Conservation (phyloP, 805 yeast species). For the Yarrowia phangngaensis region DNA sequence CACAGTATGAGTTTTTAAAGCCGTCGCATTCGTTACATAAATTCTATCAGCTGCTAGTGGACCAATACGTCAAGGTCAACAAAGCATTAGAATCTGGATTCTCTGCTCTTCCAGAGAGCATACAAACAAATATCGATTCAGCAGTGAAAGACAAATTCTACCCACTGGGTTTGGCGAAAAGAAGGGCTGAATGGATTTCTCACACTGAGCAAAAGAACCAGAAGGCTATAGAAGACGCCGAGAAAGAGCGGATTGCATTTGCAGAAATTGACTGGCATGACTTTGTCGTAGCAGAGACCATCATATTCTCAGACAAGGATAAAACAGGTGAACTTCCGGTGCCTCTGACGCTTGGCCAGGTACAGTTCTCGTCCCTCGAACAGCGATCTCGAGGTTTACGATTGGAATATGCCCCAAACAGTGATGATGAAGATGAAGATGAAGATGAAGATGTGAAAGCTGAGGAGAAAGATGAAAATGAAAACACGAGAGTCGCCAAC, state of each 20-base stretch:
- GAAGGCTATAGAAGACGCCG: slow-evolving; percentile 40
- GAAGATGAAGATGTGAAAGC: neutral
- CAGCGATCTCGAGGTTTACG: slow-evolving; percentile 44
- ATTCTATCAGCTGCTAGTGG: slow-evolving; percentile 48
- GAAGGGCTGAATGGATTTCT: slow-evolving; percentile 54
- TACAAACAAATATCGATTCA: slow-evolving; percentile 32
- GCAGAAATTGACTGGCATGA: slow-evolving; percentile 87
- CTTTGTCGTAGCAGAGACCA: slow-evolving; percentile 64
- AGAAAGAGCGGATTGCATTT: slow-evolving; percentile 50
- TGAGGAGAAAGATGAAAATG: slow-evolving; percentile 31
- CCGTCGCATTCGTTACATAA: slow-evolving; percentile 56
- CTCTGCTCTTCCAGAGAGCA: slow-evolving; percentile 27
- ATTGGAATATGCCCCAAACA: slow-evolving; percentile 32
- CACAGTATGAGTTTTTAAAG: slow-evolving; percentile 66
- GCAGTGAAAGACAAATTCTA: slow-evolving; percentile 39
- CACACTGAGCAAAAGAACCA: slow-evolving; percentile 41
- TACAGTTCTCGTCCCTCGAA: slow-evolving; percentile 59
- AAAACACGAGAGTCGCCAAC: slow-evolving; percentile 3
- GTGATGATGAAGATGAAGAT: slow-evolving; percentile 7
- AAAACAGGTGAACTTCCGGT: slow-evolving; percentile 48
- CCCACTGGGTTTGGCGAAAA: slow-evolving; percentile 48
- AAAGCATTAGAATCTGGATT: slow-evolving; percentile 32
- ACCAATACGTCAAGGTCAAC: slow-evolving; percentile 52
- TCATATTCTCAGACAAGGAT: slow-evolving; percentile 55
- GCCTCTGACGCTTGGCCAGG: slow-evolving; percentile 54